Percentiles rank a stretch among this genome's conserved stretches.
Conservation (phyloP, 2,329 filamentous ascomycete species). For the Colletotrichum sp. region DNA sequence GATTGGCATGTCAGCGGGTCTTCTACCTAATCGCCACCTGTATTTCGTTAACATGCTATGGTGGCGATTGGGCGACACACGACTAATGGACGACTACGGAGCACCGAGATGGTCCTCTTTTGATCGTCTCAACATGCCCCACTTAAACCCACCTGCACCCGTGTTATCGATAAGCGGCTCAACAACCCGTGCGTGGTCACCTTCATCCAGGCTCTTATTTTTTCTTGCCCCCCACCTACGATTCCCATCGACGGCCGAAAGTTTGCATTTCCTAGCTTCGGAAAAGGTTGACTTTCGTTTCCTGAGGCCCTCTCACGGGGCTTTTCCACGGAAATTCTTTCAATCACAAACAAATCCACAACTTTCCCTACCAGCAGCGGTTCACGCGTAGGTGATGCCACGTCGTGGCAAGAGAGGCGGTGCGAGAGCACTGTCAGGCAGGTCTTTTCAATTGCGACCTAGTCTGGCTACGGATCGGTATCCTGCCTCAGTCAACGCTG, state of each 20-base stretch:
- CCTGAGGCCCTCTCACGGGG: background rate
- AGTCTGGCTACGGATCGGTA: background rate
- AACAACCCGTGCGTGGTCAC: background rate
- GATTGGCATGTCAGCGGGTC: background rate
- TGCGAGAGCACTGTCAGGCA: constrained; percentile 2
- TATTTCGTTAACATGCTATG: background rate
- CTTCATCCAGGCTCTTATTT: background rate
- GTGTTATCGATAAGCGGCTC: background rate
- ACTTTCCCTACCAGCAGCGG: background rate
- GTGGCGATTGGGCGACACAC: background rate
- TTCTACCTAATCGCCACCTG: background rate
- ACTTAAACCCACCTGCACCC: background rate
- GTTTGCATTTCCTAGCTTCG: background rate
- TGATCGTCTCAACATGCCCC: background rate
- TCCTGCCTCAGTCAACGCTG: background rate
- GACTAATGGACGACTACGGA: background rate
- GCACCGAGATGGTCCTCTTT: background rate
- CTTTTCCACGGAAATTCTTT: background rate
- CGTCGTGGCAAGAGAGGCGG: constrained; percentile 11
- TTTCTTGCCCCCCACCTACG: background rate
- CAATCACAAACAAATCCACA: background rate
- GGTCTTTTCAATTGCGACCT: background rate
- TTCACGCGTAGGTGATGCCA: constrained; percentile 5
- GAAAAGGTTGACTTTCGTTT: background rate
- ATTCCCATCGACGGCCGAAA: background rate